phyloP scores from a whole-genome alignment of 805 yeast species.

The Candida incommunis region DNA sequence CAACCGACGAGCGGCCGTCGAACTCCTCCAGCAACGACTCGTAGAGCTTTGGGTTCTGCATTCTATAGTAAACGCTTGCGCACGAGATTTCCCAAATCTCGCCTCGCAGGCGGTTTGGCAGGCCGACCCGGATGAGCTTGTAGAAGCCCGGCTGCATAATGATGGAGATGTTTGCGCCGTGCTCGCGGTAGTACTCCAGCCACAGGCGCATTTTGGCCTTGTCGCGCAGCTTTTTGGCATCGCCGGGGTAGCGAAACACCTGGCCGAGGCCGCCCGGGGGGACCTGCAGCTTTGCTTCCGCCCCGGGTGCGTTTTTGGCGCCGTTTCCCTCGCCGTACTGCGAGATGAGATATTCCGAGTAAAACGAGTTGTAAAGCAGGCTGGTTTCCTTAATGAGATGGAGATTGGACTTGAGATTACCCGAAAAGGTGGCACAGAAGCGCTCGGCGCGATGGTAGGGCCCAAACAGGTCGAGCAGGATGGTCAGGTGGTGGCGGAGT shows the following conservation, averaged over 20 bases:
- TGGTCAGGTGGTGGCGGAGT: constrained; percentile 48
- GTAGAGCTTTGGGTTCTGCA: constrained; percentile 49
- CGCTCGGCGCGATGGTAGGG: constrained; percentile 63
- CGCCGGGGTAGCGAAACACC: constrained; percentile 79
- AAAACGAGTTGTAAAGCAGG: constrained; percentile 52
- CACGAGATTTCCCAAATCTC: constrained; percentile 90
- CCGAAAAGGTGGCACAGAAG: constrained; percentile 58
- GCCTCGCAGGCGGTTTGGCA: constrained; percentile 90
- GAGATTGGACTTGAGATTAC: constrained; percentile 46
- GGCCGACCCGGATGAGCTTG: constrained; percentile 74
- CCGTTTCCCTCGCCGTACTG: background rate
- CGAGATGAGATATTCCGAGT: constrained; percentile 64
- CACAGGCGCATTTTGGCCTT: constrained; percentile 79
- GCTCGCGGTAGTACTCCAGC: constrained; percentile 77
- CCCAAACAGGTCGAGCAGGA: constrained; percentile 66
- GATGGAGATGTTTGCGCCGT: constrained; percentile 74
- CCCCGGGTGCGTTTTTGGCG: too few species aligned
- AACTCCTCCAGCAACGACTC: constrained; percentile 42
- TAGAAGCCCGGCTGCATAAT: constrained; percentile 64
- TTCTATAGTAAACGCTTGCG: constrained; percentile 70
- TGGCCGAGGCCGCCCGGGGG: constrained; percentile 88
- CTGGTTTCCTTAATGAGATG: constrained; percentile 41
- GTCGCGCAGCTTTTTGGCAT: constrained; percentile 60
- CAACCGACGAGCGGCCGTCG: constrained; percentile 53
- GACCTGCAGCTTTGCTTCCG: constrained; percentile 8